Base-by-base conservation (phyloP, 176 grass and related monocot genomes). In the Eragrostis nindensis region DNA sequence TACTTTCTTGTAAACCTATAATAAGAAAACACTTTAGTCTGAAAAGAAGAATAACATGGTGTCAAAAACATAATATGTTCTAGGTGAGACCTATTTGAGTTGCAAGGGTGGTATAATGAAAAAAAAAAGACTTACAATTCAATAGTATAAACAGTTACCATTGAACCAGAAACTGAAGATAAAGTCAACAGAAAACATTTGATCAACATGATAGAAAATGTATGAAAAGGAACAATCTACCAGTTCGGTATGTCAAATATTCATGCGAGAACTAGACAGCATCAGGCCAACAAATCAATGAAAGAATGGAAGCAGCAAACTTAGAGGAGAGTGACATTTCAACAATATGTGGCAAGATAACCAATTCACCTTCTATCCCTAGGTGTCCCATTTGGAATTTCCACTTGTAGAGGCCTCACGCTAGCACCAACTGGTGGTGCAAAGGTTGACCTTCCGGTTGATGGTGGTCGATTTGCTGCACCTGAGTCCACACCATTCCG, bases 361-460 rank as follows among this genome's bases (percentile, higher is more conserved):
- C 4, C 70, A 70, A 75, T 21, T 61, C 68, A 94, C 92, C 92
- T 89, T 87, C 80, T 91, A 69, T 87, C 89, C 45, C 55, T 75
- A 42, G 63, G 47, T 81, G 54, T 88, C 45, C 87, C 68, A 56
- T 76, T 71, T 65, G 90, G 86, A 39, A 92, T 77, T 29, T 95
- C 90, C 83, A 91, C 65, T 66, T 85, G 90, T 73, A 95, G 75
- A 71, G 86, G 70, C 69, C 75, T 91, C 63, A 93, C 54, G 55
- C 32, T 83, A 73, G 45, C 74, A 17, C 90, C 85, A 73, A 84
- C 62, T 75, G 83, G 86, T 79, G 92, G 79, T 40, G 88, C 68
- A 62, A 92, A 90, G 59, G 92, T 72, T 71, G 90, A 62, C 73
- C 85, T 94, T 89, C 90, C 91, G 66, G 88, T 73, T 70, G 86